Evolutionary conservation across 805 yeast species (phyloP).

Genomic region (Cyberlindnera petersonii): DNA sequence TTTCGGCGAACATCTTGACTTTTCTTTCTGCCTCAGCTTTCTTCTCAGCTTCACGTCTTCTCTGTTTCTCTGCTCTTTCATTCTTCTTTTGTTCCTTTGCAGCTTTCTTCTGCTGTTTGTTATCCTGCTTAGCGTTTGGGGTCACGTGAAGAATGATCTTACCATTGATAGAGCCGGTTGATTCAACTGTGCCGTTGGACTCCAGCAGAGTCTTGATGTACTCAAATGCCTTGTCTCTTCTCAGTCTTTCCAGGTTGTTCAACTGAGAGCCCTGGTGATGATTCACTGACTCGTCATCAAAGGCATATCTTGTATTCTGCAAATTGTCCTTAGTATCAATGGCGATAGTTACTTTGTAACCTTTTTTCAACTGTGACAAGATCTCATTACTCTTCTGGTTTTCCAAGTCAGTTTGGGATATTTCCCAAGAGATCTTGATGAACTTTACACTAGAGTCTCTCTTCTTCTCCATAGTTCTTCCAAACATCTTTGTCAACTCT

Average conservation of each 20-base stretch:
- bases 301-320: slow-evolving; percentile 15
- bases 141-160: slow-evolving; percentile 29
- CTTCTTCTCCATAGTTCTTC: slow-evolving; percentile 26
- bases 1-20: slow-evolving; percentile 15
- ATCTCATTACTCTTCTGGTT: slow-evolving; percentile 54
- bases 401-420: slow-evolving; percentile 46
- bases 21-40: slow-evolving; percentile 19
- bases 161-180: slow-evolving; percentile 29
- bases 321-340: slow-evolving; percentile 37
- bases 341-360: slow-evolving; percentile 33
- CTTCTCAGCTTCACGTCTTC: slow-evolving; percentile 24
- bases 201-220: slow-evolving; percentile 28
- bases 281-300: slow-evolving; percentile 17
- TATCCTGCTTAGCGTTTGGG: slow-evolving; percentile 20
- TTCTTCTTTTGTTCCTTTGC: slow-evolving; percentile 17
- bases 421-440: slow-evolving; percentile 53
- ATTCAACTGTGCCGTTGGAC: slow-evolving; percentile 24
- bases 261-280: slow-evolving; percentile 14
- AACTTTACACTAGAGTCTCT: slow-evolving; percentile 38
- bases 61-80: slow-evolving; percentile 26
- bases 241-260: slow-evolving; percentile 31
- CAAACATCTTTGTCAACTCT: slow-evolving; percentile 21
- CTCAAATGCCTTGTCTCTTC: slow-evolving; percentile 32
- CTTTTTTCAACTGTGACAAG: slow-evolving; percentile 39
- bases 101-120: slow-evolving; percentile 16